Conservation (phyloP, 352 stramenopile species). For the Globisporangium uncinulatum region DNA sequence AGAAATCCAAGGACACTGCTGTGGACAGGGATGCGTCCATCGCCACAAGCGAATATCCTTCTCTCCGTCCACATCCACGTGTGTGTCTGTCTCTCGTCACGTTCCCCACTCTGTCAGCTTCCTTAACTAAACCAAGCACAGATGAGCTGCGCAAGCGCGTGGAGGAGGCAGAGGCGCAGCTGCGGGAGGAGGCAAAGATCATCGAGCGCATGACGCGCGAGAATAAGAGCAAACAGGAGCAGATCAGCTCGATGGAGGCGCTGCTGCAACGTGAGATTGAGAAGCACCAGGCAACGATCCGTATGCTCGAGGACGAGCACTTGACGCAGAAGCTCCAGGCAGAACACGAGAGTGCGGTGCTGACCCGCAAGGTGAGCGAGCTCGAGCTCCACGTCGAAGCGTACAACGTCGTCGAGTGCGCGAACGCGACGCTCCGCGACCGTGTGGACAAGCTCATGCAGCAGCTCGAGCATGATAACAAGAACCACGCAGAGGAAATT, state of each 20-base stretch:
- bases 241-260: constrained; percentile 61
- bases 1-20: constrained; percentile 11
- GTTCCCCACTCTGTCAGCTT: constrained; percentile 5
- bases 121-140: constrained; percentile 26
- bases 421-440: constrained; percentile 46
- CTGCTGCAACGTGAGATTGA: constrained; percentile 58
- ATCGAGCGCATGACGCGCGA: constrained; percentile 77
- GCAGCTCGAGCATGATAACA: constrained; percentile 62
- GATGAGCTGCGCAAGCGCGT: constrained; percentile 68
- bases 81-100: neutral
- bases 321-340: constrained; percentile 47
- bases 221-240: constrained; percentile 66
- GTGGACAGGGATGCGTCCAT: constrained; percentile 40
- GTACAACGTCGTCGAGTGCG: constrained; percentile 56
- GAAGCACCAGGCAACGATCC: constrained; percentile 47
- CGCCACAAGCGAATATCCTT: constrained; percentile 75
- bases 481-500: constrained; percentile 61
- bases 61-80: neutral
- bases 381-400: constrained; percentile 68
- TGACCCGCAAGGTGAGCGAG: constrained; percentile 45
- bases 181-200: constrained; percentile 76
- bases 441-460: constrained; percentile 57
- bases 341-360: constrained; percentile 56
- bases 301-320: constrained; percentile 57
- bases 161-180: constrained; percentile 64